phyloP scores from a whole-genome alignment of 257 asterid genomes.

The Nicotiana attenuata region DNA sequence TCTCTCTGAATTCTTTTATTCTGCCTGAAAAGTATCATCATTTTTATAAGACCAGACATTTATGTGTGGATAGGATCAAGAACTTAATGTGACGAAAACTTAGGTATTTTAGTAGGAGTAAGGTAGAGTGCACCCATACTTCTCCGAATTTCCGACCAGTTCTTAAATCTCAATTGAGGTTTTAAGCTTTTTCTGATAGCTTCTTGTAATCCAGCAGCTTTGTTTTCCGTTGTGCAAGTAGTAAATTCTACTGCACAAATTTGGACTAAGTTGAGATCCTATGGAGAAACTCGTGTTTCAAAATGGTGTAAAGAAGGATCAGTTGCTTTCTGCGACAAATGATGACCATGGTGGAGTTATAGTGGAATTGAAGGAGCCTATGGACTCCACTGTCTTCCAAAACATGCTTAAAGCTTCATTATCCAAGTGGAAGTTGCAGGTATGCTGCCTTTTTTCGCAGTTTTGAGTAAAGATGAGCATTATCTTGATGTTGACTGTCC shows the following conservation, averaged over 20 bases:
- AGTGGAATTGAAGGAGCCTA: constrained; percentile 54
- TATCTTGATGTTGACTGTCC: not conserved
- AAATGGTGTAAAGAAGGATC: constrained; percentile 25
- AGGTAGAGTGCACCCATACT: too few relatives aligned
- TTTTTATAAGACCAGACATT: too few relatives aligned
- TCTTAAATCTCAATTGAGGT: too few relatives aligned
- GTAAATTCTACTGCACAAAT: not conserved
- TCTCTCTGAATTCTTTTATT: not conserved
- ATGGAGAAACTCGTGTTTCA: constrained; percentile 38
- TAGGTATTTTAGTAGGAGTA: too few relatives aligned
- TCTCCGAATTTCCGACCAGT: too few relatives aligned
- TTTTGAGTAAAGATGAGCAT: not conserved
- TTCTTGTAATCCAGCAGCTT: not conserved
- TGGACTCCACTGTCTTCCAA: constrained; percentile 43
- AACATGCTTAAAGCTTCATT: constrained; percentile 48
- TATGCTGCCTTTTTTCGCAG: constrained; percentile 4
- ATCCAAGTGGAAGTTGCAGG: constrained; percentile 63
- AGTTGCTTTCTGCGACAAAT: constrained; percentile 42
- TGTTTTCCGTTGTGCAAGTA: not conserved
- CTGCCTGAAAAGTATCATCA: not conserved
- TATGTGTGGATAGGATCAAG: too few relatives aligned
- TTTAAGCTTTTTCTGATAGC: too few relatives aligned
- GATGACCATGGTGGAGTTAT: constrained; percentile 66
- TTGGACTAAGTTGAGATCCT: constrained; percentile 5
- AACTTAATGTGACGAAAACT: too few relatives aligned